Evolutionary conservation across 805 yeast species (phyloP), one percentile per base, ranked within the genome.

Genomic region (Candida easanensis): DNA sequence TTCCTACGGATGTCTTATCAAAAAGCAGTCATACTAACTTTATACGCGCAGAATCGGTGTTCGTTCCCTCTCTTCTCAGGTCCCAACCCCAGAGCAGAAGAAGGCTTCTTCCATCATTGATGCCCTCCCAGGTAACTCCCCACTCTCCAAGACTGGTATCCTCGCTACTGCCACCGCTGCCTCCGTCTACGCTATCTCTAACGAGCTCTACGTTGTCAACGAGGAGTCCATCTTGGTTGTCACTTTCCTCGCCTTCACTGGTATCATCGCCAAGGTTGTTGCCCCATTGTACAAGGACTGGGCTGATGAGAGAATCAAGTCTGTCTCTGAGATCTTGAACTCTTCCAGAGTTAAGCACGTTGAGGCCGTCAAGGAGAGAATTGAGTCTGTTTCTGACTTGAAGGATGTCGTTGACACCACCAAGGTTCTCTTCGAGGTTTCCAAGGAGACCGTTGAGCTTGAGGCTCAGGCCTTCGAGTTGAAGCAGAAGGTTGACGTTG

Each of bases 101-200:
- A 88, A 88, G 78, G 99, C 99, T 46, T 70, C 79, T 62, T 80
- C 96, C 41, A 80, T 91, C 69, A 80, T 91, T 60, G 90, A 86
- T 62, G 88, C 97, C 51, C 72, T 93, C 57, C 99, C 99, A 68
- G 97, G 97, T 66, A 84, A 79, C 80, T 79, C 80, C 61, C 74
- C 79, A 57, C 68, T 91, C 57, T 80, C 97, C 55, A 93, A 93
- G 81, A 88, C 97, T 50, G 97, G 97, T 64, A 78, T 90, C 63
- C 75, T 93, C 62, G 97, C 97, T 61, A 90, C 99, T 42, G 79
- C 91, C 49, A 80, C 96, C 49, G 97, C 97, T 50, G 98, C 96
- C 45, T 82, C 95, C 48, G 68, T 91, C 56, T 93, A 89, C 72
- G 97, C 96, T 54, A 83, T 93, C 64, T 85, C 97, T 60, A 88